Conservation (phyloP, 345 rosid genomes). For the Gossypium thurberi region DNA sequence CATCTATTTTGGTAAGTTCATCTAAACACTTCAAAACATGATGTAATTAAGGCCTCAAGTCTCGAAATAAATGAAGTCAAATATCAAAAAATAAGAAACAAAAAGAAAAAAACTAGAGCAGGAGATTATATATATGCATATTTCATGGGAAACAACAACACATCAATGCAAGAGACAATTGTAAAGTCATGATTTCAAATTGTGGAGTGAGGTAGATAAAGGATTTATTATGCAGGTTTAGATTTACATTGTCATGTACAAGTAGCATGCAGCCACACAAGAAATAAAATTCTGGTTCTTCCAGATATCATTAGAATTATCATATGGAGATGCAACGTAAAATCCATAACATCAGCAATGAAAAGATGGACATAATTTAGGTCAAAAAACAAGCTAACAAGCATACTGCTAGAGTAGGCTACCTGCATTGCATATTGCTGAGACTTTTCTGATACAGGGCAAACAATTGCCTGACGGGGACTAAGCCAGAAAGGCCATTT, state of each 20-base stretch:
- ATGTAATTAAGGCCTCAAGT: not conserved
- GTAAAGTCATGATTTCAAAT: not conserved
- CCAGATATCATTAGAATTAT: not conserved
- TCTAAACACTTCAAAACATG: not conserved
- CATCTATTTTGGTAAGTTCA: not conserved
- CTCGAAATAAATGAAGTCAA: not conserved
- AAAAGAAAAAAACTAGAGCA: not conserved
- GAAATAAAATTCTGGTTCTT: not conserved
- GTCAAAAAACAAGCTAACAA: constrained; percentile 4
- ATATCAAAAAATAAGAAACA: not conserved
- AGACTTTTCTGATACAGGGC: constrained; percentile 92
- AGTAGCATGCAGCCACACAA: not conserved
- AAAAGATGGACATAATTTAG: not conserved
- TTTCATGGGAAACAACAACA: not conserved
- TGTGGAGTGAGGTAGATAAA: not conserved
- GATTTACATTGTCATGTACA: not conserved
- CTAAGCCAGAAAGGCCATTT: constrained; percentile 99
- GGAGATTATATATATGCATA: not conserved
- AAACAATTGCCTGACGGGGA: constrained; percentile 97
- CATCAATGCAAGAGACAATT: not conserved
- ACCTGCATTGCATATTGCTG: constrained; percentile 65
- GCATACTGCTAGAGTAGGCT: constrained; percentile 10
- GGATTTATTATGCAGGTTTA: not conserved
- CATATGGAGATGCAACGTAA: not conserved
- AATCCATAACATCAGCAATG: not conserved